Evolutionary conservation across 805 yeast genomes (phyloP), one percentile per base, ranked within the genome.

Genomic region (Candida suzukii): DNA sequence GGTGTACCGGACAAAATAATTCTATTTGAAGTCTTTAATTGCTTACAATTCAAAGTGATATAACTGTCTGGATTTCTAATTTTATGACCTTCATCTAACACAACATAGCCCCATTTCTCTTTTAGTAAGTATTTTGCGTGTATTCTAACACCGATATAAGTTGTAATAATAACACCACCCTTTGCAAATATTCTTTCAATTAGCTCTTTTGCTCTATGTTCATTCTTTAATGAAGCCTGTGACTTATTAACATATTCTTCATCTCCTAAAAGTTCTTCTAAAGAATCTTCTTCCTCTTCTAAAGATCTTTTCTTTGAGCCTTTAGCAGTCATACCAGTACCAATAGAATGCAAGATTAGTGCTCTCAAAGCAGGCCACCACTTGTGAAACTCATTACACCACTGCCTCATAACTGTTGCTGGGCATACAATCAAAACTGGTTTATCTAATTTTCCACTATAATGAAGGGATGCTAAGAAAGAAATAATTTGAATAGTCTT

Each of bases 321-420:
- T 28, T 51, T 44, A 12, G 49, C 58, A 1, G 60, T 52, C 90
- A 91, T 82, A 1, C 96, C 98, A 1, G 88, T 67, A 0, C 99
- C 99, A 37, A 88, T 93, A 1, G 96, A 82, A 58, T 93, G 99
- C 26, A 93, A 63, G 38, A 93, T 87, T 4, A 86, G 78, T 4
- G 88, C 78, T 45, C 99, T 63, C 22, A 93, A 69, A 0, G 97
- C 88, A 3, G 98, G 97, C 98, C 98, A 93, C 99, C 99, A 93
- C 38, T 82, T 75, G 52, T 91, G 98, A 37, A 93, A 77, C 60
- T 93, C 99, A 46, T 82, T 83, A n/a, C 88, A 91, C 99, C 99
- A 93, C 56, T 93, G 99, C 45, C 79, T 83, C 71, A 93, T 67
- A 0, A 93, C 97, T 0, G 99, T 93, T 0, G 98, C 98, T 0